Conservation (phyloP, 73 alveolate species). For the Blepharisma stoltei region DNA sequence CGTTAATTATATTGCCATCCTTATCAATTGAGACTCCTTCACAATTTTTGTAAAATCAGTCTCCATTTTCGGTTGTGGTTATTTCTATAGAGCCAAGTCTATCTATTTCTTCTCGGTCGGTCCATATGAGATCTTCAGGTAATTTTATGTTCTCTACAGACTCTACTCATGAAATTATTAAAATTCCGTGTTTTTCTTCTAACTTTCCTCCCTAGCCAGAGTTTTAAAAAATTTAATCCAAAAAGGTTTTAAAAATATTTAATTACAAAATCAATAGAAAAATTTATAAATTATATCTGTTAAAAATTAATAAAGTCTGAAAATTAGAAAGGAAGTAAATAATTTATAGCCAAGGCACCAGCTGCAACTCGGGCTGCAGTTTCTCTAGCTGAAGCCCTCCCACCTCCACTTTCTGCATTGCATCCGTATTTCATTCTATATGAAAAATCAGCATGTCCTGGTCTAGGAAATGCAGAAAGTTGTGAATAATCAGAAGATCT, state of each 20-base stretch:
- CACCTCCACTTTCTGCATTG: conserved; percentile 82
- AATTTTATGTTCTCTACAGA: not conserved
- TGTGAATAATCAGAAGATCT: conserved; percentile 16
- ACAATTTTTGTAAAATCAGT: too few relatives aligned
- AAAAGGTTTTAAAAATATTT: too few relatives aligned
- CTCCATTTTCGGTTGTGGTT: too few relatives aligned
- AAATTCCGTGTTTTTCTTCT: not conserved
- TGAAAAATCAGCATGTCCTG: conserved; percentile 90
- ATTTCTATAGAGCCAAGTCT: not conserved
- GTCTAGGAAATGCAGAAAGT: conserved; percentile 59
- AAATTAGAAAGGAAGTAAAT: too few relatives aligned
- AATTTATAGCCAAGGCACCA: conserved; percentile 41
- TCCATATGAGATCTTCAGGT: not conserved
- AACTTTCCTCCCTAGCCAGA: too few relatives aligned
- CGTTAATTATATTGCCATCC: too few relatives aligned
- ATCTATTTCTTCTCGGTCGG: not conserved
- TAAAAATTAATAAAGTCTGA: not conserved
- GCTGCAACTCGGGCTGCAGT: conserved; percentile 65
- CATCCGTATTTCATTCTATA: conserved; percentile 71
- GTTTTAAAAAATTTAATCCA: too few relatives aligned
- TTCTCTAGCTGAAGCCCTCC: conserved; percentile 82
- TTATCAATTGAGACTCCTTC: too few relatives aligned
- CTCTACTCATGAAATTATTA: not conserved
- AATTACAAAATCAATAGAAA: not conserved
- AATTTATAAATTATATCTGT: not conserved